Conservation (phyloP, 371 early-diverging fungal species). For the Chytridiales sp. region DNA sequence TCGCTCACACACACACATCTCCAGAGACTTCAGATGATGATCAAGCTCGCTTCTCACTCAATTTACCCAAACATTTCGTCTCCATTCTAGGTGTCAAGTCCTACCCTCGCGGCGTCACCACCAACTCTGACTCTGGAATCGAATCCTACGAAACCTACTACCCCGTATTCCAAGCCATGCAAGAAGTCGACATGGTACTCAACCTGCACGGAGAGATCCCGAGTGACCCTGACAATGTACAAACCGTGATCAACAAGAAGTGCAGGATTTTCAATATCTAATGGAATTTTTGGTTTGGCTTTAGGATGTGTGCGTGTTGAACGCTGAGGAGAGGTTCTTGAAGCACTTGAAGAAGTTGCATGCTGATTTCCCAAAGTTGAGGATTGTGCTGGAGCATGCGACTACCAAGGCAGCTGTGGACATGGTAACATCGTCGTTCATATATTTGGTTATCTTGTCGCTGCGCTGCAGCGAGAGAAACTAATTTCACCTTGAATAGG, state of each 20-base stretch:
- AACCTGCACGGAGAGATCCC: constrained; percentile 97
- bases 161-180: constrained; percentile 92
- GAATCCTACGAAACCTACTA: constrained; percentile 87
- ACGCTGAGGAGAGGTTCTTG: constrained; percentile 94
- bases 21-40: no score
- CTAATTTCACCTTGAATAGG: no score
- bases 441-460: neutral
- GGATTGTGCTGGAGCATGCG: constrained; percentile 96
- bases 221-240: constrained; percentile 69
- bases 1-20: neutral
- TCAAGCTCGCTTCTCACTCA: no score
- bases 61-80: constrained; percentile 4
- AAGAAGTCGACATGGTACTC: constrained; percentile 87
- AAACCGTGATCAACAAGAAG: neutral
- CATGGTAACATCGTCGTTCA: constrained; percentile 52
- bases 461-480: neutral
- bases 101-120: constrained; percentile 97
- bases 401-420: constrained; percentile 93
- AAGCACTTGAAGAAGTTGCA: constrained; percentile 81
- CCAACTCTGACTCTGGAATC: constrained; percentile 94
- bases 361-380: constrained; percentile 83
- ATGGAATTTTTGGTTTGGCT: neutral
- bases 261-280: neutral
- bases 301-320: constrained; percentile 86
- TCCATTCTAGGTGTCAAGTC: constrained; percentile 79